Conservation (phyloP, 2,329 filamentous ascomycete species). For the Blumeria graminis region DNA sequence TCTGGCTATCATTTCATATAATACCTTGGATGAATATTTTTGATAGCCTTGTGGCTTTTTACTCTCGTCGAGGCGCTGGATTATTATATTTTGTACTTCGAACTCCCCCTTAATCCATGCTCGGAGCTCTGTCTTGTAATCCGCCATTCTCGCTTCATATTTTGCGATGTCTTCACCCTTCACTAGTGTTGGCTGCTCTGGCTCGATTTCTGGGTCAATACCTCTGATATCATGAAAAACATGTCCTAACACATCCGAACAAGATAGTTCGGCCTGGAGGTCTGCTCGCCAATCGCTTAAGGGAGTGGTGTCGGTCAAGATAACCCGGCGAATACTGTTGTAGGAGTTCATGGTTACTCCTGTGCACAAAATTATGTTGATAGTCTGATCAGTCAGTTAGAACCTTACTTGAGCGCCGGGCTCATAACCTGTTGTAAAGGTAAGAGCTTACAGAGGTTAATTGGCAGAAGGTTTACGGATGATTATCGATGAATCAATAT, state of each 20-base stretch:
- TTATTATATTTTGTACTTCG: not conserved
- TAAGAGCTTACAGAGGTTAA: too few species aligned
- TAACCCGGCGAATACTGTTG: not conserved
- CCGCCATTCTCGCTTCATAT: not conserved
- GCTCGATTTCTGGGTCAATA: not conserved
- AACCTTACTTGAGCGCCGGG: not conserved
- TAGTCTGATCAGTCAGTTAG: too few species aligned
- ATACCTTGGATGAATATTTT: not conserved
- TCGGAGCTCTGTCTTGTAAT: not conserved
- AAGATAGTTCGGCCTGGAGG: not conserved
- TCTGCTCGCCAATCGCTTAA: not conserved
- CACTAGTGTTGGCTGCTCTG: not conserved
- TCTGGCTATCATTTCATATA: not conserved
- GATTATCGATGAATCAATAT: too few species aligned
- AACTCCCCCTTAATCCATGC: not conserved
- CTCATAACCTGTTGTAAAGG: not conserved
- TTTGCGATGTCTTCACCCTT: not conserved
- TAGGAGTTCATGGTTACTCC: not conserved
- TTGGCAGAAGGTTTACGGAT: too few species aligned
- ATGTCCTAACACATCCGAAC: not conserved
- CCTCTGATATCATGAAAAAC: not conserved
- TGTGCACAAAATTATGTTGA: too few species aligned
- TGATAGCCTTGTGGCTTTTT: not conserved
- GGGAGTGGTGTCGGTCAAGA: not conserved
- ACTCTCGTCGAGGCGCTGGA: not conserved